phyloP scores from a whole-genome alignment of 345 rosid species.

The Rhodamnia argentea region DNA sequence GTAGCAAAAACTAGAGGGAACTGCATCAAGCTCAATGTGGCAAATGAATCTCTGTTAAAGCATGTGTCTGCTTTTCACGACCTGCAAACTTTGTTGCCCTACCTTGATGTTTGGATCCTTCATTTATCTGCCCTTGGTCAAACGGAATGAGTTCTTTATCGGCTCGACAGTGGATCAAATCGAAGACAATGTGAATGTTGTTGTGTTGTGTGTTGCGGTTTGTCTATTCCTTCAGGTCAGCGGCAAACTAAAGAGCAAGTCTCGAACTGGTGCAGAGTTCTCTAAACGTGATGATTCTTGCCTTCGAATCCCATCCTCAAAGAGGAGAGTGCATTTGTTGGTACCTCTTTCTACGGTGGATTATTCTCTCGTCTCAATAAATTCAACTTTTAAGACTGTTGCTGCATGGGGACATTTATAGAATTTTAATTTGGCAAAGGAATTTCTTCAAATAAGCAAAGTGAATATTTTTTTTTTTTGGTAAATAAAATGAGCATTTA shows the following conservation, averaged over 20 bases:
- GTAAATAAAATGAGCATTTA: no score
- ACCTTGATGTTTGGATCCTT: background rate
- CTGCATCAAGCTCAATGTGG: background rate
- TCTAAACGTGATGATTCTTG: background rate
- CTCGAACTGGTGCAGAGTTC: background rate
- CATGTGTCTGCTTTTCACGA: background rate
- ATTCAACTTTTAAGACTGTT: background rate
- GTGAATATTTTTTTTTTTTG: background rate
- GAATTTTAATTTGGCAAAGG: background rate
- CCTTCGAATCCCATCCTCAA: background rate
- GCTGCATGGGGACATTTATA: background rate
- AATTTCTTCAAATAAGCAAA: background rate
- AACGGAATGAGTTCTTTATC: background rate
- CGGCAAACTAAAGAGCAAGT: no score
- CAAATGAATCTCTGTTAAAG: background rate
- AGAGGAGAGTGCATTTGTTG: background rate
- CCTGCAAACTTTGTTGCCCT: background rate
- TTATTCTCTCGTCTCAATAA: background rate
- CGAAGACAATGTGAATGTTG: background rate
- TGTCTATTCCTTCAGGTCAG: no score
- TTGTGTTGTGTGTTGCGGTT: background rate
- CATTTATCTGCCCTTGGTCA: background rate
- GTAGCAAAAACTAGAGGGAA: background rate
- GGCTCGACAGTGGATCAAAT: background rate
- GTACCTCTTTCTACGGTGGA: background rate